A percentile compares a stretch with the other conserved stretches of the same genome.
These are phyloP conservation scores for Scutellaria minor DNA, from an alignment of 257 asterid genomes.

Conservation along the genomic window DNA sequence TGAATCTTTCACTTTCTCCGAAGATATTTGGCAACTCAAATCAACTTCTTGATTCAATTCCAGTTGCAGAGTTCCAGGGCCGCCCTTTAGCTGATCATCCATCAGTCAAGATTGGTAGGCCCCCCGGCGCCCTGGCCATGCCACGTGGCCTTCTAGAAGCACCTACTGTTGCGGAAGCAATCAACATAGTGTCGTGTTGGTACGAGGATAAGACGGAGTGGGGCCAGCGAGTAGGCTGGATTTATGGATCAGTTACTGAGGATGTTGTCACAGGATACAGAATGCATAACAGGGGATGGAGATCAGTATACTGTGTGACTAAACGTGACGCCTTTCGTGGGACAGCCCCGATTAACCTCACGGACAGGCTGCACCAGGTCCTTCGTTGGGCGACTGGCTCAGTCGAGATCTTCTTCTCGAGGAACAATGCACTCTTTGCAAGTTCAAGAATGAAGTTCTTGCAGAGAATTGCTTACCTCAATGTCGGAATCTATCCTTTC, in stretches of 20 bases:
- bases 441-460: slow-evolving; percentile 56
- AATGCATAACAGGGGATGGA: slow-evolving; percentile 75
- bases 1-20: slow-evolving; percentile 51
- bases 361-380: slow-evolving; percentile 72
- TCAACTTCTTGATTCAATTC: slow-evolving; percentile 57
- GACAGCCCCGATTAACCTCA: slow-evolving; percentile 68
- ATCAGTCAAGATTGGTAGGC: slow-evolving; percentile 59
- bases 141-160: slow-evolving; percentile 63
- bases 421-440: slow-evolving; percentile 62
- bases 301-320: slow-evolving; percentile 61
- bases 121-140: slow-evolving; percentile 62
- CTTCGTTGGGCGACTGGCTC: slow-evolving; percentile 77
- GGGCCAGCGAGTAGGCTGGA: slow-evolving; percentile 74
- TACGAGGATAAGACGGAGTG: slow-evolving; percentile 71
- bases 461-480: slow-evolving; percentile 67
- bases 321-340: slow-evolving; percentile 72
- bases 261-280: slow-evolving; percentile 69
- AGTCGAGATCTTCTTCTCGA: slow-evolving; percentile 64
- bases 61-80: slow-evolving; percentile 66
- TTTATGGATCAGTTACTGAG: slow-evolving; percentile 69
- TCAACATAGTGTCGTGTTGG: slow-evolving; percentile 69
- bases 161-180: slow-evolving; percentile 61
- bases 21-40: slow-evolving; percentile 61
- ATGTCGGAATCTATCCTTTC: slow-evolving; percentile 62
- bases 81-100: slow-evolving; percentile 71